Evolutionary conservation across 305 asterid genomes (phyloP).

Genomic region (Plantago rigida): DNA sequence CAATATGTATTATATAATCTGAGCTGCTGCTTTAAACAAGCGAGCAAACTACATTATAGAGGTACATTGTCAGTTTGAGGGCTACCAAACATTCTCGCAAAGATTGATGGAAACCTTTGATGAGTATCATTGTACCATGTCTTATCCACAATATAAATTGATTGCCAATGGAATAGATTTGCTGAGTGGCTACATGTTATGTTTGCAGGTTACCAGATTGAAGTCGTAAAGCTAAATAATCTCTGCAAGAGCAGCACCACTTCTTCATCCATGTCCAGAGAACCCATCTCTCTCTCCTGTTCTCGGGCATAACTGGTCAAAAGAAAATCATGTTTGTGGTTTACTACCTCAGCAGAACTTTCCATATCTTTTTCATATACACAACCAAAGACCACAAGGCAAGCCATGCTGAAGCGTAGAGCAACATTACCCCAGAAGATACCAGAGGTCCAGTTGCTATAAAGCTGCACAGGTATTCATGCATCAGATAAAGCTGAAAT

Average conservation of each 20-base stretch:
- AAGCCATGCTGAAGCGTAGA: conserved; percentile 79
- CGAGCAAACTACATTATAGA: conserved; percentile 10
- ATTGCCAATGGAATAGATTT: conserved; percentile 9
- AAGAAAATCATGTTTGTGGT: conserved; percentile 6
- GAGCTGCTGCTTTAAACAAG: conserved; percentile 3
- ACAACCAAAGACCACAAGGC: conserved; percentile 73
- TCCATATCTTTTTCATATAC: conserved; percentile 75
- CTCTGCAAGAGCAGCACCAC: conserved; percentile 16
- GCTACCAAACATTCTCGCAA: conserved; percentile 2
- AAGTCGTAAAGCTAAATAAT: conserved; percentile 23
- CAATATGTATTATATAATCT: background rate
- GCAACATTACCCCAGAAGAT: conserved; percentile 65
- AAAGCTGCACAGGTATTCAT: conserved; percentile 38
- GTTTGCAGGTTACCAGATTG: conserved; percentile 6
- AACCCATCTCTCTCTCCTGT: conserved; percentile 23
- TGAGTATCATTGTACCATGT: conserved; percentile 1
- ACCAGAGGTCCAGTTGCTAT: conserved; percentile 49
- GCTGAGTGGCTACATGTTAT: conserved; percentile 14
- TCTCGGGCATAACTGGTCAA: conserved; percentile 18
- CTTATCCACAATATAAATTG: conserved; percentile 14
- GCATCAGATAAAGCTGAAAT: background rate
- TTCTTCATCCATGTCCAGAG: conserved; percentile 16
- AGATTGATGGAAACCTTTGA: background rate
- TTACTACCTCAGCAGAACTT: conserved; percentile 54
- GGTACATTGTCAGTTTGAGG: background rate